Percentiles rank a stretch among this genome's conserved stretches.
Evolutionary conservation across 1,284 basidiomycete genomes (phyloP).

Genomic region (Cystobasidium slooffiae): DNA sequence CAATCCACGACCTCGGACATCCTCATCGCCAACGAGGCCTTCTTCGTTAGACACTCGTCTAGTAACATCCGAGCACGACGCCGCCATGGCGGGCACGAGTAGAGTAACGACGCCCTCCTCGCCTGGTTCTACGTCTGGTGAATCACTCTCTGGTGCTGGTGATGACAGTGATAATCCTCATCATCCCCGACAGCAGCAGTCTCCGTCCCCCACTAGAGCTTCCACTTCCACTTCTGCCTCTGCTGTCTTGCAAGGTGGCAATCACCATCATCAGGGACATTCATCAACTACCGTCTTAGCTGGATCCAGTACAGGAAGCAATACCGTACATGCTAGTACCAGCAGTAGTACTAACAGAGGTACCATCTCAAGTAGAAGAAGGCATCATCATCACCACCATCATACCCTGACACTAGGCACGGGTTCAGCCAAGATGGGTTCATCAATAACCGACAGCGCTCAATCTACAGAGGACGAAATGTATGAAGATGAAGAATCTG

Average conservation of each 20-base stretch:
- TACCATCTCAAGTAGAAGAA: conserved; percentile 10
- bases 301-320: background rate
- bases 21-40: no score
- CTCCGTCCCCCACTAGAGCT: background rate
- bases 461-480: conserved; percentile 47
- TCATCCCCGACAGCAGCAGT: background rate
- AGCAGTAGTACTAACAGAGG: conserved; percentile 15
- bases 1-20: no score
- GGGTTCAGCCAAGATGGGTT: conserved; percentile 52
- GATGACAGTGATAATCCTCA: conserved; percentile 13
- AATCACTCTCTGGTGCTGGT: conserved; percentile 24
- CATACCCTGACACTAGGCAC: conserved; percentile 51
- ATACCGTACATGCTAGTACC: background rate
- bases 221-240: conserved; percentile 18
- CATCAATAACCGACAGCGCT: conserved; percentile 53
- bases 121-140: conserved; percentile 38
- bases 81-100: background rate
- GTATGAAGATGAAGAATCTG: conserved; percentile 37
- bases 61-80: background rate
- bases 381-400: conserved; percentile 27
- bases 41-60: no score
- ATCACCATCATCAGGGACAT: background rate
- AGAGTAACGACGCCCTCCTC: conserved; percentile 27
- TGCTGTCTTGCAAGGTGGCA: no score
- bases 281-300: background rate